These are phyloP conservation scores for Hibiscus mutabilis DNA, from an alignment of 345 rosid genomes.

Conservation along the genomic window DNA sequence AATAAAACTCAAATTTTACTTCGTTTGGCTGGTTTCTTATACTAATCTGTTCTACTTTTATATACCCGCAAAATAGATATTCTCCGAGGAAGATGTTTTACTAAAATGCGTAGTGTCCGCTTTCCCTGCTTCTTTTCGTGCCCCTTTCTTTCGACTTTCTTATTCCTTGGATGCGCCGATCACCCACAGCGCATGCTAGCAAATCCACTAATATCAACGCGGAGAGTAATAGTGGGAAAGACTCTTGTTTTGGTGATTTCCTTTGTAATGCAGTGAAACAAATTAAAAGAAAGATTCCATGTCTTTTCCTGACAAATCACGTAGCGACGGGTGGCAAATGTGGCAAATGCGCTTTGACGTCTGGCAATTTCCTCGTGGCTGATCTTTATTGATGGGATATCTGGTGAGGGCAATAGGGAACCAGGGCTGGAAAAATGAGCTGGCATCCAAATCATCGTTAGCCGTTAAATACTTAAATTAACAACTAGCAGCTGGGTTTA, in stretches of 20 bases:
- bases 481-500: background rate
- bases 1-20: background rate
- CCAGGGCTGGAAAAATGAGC: background rate
- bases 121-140: background rate
- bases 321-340: background rate
- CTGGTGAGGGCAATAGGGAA: background rate
- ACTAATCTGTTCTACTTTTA: background rate
- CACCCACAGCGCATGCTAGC: conserved; percentile 6
- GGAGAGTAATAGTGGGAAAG: background rate
- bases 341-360: background rate
- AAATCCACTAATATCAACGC: background rate
- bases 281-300: background rate
- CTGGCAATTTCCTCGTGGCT: background rate
- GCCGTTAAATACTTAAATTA: background rate
- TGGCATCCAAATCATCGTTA: background rate
- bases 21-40: background rate
- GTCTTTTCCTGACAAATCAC: background rate
- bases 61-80: conserved; percentile 5
- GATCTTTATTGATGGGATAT: background rate
- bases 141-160: background rate
- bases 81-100: conserved; percentile 7
- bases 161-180: background rate
- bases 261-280: background rate
- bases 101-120: conserved; percentile 9
- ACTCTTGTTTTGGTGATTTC: background rate